Conservation (phyloP, 1,284 basidiomycete genomes). For the Heterobasidion annosum region DNA sequence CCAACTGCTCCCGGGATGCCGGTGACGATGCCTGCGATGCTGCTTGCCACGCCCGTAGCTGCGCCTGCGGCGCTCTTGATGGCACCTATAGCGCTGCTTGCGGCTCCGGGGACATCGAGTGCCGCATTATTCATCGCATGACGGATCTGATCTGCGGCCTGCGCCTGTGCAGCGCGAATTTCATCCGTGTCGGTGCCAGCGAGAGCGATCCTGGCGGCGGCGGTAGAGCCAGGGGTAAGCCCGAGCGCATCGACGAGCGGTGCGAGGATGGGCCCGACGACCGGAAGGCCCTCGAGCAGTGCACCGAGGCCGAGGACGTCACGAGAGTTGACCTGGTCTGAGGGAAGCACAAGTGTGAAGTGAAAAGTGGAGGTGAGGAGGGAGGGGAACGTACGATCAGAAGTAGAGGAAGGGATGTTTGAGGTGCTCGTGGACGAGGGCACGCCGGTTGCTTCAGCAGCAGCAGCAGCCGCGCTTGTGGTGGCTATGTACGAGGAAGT, state of each 20-base stretch:
- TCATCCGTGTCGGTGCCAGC: background rate
- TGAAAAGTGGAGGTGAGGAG: background rate
- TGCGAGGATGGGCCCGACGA: constrained; percentile 4
- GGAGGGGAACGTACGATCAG: background rate
- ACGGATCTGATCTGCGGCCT: background rate
- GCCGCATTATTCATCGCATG: background rate
- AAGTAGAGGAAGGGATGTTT: background rate
- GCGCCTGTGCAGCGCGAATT: background rate
- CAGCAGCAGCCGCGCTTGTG: background rate
- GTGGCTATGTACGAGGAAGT: constrained; percentile 8
- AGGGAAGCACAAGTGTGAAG: background rate
- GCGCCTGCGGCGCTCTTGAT: background rate
- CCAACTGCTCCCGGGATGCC: background rate
- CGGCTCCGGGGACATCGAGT: background rate
- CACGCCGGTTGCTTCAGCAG: background rate
- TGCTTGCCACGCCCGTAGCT: background rate
- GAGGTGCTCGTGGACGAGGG: background rate
- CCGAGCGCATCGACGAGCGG: background rate
- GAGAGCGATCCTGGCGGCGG: background rate
- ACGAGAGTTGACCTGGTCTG: constrained; percentile 2
- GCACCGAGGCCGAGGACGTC: background rate
- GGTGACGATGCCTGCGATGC: background rate
- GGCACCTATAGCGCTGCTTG: background rate
- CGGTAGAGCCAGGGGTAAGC: background rate
- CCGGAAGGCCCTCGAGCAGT: constrained; percentile 6